phyloP scores from a whole-genome alignment of 768 basidiomycete genomes.

The Suillus luteus region DNA sequence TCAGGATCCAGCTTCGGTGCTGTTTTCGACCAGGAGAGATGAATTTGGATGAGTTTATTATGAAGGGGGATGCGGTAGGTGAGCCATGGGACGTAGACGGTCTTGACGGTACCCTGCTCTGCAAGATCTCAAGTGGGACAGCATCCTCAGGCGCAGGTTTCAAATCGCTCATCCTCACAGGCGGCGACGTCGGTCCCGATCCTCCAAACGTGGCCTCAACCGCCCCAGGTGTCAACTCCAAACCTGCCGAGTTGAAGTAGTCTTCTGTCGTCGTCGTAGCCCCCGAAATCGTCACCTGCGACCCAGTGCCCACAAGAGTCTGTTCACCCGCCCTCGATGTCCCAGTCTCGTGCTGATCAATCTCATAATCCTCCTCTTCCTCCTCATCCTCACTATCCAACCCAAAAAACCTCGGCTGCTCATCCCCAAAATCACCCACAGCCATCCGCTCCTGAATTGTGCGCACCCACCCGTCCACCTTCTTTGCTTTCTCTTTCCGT shows the following conservation, averaged over 20 bases:
- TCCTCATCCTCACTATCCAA: constrained; percentile 46
- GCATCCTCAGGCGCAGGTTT: constrained; percentile 61
- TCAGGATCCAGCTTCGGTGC: constrained; percentile 76
- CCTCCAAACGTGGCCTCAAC: constrained; percentile 1
- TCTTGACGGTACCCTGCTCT: constrained; percentile 51
- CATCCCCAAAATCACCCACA: constrained; percentile 63
- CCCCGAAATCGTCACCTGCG: constrained; percentile 24
- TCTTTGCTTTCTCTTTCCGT: constrained; percentile 68
- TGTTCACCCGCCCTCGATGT: constrained; percentile 15
- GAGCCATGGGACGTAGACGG: constrained; percentile 37
- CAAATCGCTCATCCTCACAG: constrained; percentile 38
- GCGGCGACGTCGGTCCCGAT: constrained; percentile 28
- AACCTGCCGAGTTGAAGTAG: constrained; percentile 23
- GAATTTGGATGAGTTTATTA: constrained; percentile 37
- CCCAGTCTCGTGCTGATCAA: constrained; percentile 37
- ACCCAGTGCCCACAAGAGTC: constrained; percentile 21
- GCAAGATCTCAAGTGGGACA: constrained; percentile 66
- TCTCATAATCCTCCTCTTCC: constrained; percentile 35
- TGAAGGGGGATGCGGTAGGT: constrained; percentile 21
- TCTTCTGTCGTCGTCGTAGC: constrained; percentile 21
- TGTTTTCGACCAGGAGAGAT: constrained; percentile 42
- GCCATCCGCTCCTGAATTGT: constrained; percentile 67
- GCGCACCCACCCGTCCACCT: constrained; percentile 83
- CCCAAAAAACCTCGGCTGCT: constrained; percentile 56
- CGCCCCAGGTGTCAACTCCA: constrained; percentile 21